Conservation (phyloP, 768 basidiomycete genomes). For the Mycena albidolilacea region DNA sequence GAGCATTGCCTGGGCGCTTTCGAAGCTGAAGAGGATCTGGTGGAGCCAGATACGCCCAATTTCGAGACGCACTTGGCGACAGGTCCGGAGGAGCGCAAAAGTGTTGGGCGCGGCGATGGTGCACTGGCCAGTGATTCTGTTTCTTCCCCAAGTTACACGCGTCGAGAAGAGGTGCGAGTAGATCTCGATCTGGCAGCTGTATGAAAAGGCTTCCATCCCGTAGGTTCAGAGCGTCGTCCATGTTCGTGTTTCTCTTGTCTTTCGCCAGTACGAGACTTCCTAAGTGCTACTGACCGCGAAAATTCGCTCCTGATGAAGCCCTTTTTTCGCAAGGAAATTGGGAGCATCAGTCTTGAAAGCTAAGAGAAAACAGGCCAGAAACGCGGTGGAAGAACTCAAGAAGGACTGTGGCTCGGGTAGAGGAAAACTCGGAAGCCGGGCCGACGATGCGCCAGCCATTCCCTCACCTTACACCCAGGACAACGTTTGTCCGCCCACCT, state of each 20-base stretch:
- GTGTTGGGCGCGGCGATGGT: conserved; percentile 4
- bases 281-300: too few relatives aligned
- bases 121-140: background rate
- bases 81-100: conserved; percentile 5
- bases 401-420: too few relatives aligned
- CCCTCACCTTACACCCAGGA: too few relatives aligned
- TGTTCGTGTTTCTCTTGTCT: background rate
- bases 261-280: too few relatives aligned
- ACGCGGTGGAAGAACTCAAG: too few relatives aligned
- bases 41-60: conserved; percentile 11
- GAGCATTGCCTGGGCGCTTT: conserved; percentile 14
- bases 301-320: too few relatives aligned
- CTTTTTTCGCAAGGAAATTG: too few relatives aligned
- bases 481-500: too few relatives aligned
- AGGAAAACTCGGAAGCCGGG: too few relatives aligned
- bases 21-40: conserved; percentile 15
- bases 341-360: too few relatives aligned
- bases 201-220: background rate
- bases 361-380: too few relatives aligned
- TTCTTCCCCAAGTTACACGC: conserved; percentile 11
- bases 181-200: conserved; percentile 12
- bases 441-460: too few relatives aligned
- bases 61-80: background rate
- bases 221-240: background rate
- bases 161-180: conserved; percentile 12